phyloP scores from a whole-genome alignment of 2,329 filamentous ascomycete genomes.

The Peltaster fructicola region DNA sequence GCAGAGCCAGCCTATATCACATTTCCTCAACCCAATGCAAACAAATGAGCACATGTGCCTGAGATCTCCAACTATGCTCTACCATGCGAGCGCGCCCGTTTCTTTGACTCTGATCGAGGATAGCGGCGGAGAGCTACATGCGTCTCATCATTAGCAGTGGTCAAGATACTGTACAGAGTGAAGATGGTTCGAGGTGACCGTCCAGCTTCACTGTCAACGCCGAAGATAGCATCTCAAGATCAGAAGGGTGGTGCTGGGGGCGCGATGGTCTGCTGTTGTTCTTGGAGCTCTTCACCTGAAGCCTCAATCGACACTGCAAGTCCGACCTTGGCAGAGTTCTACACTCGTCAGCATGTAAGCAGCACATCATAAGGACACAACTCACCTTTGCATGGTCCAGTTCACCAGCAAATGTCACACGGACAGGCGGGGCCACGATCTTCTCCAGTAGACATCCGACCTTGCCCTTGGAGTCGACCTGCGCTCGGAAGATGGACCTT shows the following conservation, averaged over 20 bases:
- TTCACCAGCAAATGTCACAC: slow-evolving; percentile 87
- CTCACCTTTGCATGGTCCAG: slow-evolving; percentile 90
- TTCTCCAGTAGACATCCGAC: slow-evolving; percentile 87
- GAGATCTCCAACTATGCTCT: too few species aligned
- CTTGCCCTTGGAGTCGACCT: slow-evolving; percentile 90
- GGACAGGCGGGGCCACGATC: slow-evolving; percentile 80
- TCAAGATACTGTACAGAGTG: too few species aligned
- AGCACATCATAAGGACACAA: slow-evolving; percentile 8
- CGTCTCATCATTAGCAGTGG: too few species aligned
- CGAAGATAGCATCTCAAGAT: too few species aligned
- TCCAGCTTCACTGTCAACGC: too few species aligned
- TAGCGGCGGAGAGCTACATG: too few species aligned
- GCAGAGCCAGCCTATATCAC: too few species aligned
- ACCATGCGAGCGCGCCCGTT: too few species aligned
- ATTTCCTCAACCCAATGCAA: too few species aligned
- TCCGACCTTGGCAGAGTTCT: slow-evolving; percentile 93
- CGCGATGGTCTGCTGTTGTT: slow-evolving; percentile 45
- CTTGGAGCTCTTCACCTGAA: slow-evolving; percentile 67
- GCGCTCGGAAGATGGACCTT: slow-evolving; percentile 84
- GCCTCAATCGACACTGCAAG: slow-evolving; percentile 85
- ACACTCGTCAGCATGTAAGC: slow-evolving; percentile 13
- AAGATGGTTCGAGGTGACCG: too few species aligned
- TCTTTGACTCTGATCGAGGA: too few species aligned
- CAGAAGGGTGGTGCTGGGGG: slow-evolving; percentile 25
- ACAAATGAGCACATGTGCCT: too few species aligned